Evolutionary conservation across 495 filamentous ascomycete genomes (phyloP), one percentile per base, ranked within the genome.

Genomic region (Emericellopsis terricola): DNA sequence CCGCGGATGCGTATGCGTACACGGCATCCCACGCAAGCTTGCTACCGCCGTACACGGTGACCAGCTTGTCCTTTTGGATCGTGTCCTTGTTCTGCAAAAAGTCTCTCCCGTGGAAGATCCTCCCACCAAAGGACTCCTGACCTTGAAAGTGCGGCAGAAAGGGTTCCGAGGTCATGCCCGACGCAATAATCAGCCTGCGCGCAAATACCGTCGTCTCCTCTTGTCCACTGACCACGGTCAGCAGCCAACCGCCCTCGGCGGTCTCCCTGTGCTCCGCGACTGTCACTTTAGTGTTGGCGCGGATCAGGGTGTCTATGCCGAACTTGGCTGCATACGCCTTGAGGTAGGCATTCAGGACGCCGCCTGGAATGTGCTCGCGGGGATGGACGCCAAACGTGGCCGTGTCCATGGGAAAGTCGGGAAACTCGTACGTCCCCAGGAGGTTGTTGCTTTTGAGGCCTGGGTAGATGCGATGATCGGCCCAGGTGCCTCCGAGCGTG

Each of bases 21-120:
- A 71, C 81, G 2, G 71, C 70, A 59, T 91, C 84, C 62, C 69
- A 84, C 1, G 68, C 78, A 3, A 75, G 80, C 48, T 91, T 92
- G 1, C 68, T 71, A 7, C 68, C 75, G 10, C 82, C 79, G 31
- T 82, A 64, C 1, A 91, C 64, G 0, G 68, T 65, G 3, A 82
- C 64, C 0, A 43, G 48, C 13, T 50, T 49, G 15, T 42, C 46
- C 2, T 57, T 50, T 4, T 47, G 39, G 20, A 54, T 14, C 13
- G 52, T 54, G 24, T 40, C 50, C 0, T 36, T 40, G 29, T 59
- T 41, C 29, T 49, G 30, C 4, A 32, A 32, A 14, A 80, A 65
- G 36, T 81, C 63, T 31, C 56, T 64, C 21, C 58, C 64, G 45
- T 85, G 80, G 39, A 82, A 68, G 4, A 87, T 40, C 3, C 73